Evolutionary conservation across 257 asterid species (phyloP).

Genomic region (Ehretia macrophylla): DNA sequence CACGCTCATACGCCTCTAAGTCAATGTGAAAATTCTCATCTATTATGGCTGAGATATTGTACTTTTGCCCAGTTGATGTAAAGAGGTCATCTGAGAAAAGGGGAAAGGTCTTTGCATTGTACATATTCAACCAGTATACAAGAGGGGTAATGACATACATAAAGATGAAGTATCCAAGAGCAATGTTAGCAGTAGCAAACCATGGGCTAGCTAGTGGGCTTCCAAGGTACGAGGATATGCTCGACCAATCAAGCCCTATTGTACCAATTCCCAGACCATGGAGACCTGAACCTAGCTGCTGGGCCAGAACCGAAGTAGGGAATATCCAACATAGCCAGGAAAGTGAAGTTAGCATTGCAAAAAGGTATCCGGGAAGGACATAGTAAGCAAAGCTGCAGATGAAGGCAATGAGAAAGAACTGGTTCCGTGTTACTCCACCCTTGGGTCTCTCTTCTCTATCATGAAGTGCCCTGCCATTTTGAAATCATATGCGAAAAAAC

Average conservation of each 20-base stretch:
- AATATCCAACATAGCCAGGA: slow-evolving; percentile 58
- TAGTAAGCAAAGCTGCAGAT: slow-evolving; percentile 33
- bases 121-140: slow-evolving; percentile 40
- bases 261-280: slow-evolving; percentile 44
- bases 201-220: slow-evolving; percentile 56
- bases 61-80: slow-evolving; percentile 22
- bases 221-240: slow-evolving; percentile 39
- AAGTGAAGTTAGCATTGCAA: slow-evolving; percentile 28
- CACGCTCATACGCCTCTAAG: slow-evolving; percentile 23
- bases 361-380: slow-evolving; percentile 36
- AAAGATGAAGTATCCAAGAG: slow-evolving; percentile 26
- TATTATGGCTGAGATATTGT: slow-evolving; percentile 25
- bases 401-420: slow-evolving; percentile 41
- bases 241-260: slow-evolving; percentile 43
- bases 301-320: slow-evolving; percentile 31
- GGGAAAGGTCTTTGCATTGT: slow-evolving; percentile 46
- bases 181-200: slow-evolving; percentile 45
- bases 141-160: slow-evolving; percentile 37
- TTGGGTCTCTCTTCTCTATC: slow-evolving; percentile 36
- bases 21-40: slow-evolving; percentile 37
- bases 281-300: slow-evolving; percentile 49
- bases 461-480: slow-evolving; percentile 40
- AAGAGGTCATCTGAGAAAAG: slow-evolving; percentile 30
- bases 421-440: slow-evolving; percentile 29
- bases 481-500: not conserved